Conservation (phyloP, 352 stramenopile species). For the Pythium guiyangense region DNA sequence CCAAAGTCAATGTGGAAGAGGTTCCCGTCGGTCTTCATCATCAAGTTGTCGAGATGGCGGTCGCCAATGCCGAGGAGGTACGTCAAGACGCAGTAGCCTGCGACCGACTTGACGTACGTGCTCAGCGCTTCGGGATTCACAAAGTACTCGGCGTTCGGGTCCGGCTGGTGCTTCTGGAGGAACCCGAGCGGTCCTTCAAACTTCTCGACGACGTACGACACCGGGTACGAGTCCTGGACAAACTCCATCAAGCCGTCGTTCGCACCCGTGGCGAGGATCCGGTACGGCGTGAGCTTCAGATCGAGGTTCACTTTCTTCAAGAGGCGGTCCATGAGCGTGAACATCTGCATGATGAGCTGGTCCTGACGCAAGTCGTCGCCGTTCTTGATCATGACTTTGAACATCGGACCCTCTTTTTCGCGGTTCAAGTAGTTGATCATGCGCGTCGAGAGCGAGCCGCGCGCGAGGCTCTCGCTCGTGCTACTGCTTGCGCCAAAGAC, state of each 20-base stretch:
- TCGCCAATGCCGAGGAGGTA: conserved; percentile 99
- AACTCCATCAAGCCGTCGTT: conserved; percentile 97
- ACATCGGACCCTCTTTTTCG: conserved; percentile 83
- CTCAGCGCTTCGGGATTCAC: conserved; percentile 91
- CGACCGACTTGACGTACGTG: conserved; percentile 97
- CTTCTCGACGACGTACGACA: conserved; percentile 95
- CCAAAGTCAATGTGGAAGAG: conserved; percentile 99
- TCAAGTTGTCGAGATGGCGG: conserved; percentile 99
- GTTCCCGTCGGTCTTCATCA: conserved; percentile 95
- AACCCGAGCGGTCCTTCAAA: conserved; percentile 91
- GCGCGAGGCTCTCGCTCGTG: conserved; percentile 29
- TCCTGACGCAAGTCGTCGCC: conserved; percentile 99
- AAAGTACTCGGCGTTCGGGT: conserved; percentile 80
- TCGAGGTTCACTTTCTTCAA: conserved; percentile 99
- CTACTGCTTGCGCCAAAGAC: conserved; percentile 42
- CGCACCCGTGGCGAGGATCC: conserved; percentile 81
- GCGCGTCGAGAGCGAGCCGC: conserved; percentile 67
- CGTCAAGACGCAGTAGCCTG: conserved; percentile 99
- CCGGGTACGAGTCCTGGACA: conserved; percentile 93
- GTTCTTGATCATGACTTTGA: conserved; percentile 99
- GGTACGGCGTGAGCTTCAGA: conserved; percentile 96
- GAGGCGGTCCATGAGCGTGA: conserved; percentile 98
- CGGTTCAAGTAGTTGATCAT: conserved; percentile 78
- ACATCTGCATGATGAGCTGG: conserved; percentile 99
- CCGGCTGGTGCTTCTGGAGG: conserved; percentile 81